These are phyloP conservation scores for Blumeriella jaapii DNA, from an alignment of 2,329 filamentous ascomycete species.

Conservation along the genomic window DNA sequence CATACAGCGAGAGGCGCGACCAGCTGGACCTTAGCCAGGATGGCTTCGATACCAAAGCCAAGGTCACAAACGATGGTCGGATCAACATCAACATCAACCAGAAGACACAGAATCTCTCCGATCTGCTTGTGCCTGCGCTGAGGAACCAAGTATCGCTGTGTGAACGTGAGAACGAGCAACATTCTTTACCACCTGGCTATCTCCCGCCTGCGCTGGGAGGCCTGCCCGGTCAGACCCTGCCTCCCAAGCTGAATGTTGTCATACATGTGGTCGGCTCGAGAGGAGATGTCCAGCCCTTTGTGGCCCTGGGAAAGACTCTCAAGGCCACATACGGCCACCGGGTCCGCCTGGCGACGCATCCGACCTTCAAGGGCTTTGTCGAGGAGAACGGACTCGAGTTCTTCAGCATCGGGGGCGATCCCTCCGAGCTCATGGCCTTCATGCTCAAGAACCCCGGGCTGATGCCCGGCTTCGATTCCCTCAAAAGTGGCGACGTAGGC, in stretches of 20 bases:
- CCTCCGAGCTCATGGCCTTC: conserved; percentile 69
- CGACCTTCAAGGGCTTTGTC: conserved; percentile 56
- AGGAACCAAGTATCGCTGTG: conserved; percentile 35
- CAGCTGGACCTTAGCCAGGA: conserved; percentile 48
- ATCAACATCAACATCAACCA: conserved; percentile 73
- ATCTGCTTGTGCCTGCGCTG: conserved; percentile 55
- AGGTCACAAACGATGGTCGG: conserved; percentile 60
- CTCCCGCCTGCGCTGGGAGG: conserved; percentile 64
- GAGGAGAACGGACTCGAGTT: conserved; percentile 63
- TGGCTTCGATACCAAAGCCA: conserved; percentile 51
- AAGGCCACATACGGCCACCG: conserved; percentile 57
- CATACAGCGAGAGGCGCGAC: conserved; percentile 46
- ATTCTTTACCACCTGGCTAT: conserved; percentile 51
- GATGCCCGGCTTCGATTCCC: conserved; percentile 69
- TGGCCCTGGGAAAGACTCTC: conserved; percentile 55
- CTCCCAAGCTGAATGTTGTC: conserved; percentile 54
- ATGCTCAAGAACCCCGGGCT: conserved; percentile 85
- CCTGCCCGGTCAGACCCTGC: conserved; percentile 44
- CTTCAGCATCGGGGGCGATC: conserved; percentile 66
- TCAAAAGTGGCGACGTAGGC: conserved; percentile 66
- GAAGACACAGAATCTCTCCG: conserved; percentile 51
- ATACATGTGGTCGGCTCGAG: conserved; percentile 66
- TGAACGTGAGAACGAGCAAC: conserved; percentile 35
- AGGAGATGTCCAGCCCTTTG: conserved; percentile 66
- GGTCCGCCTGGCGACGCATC: conserved; percentile 62